A percentile compares a stretch with the other conserved stretches of the same genome.
phyloP scores from a whole-genome alignment of 176 grass and related monocot genomes.

The Phoenix dactylifera region DNA sequence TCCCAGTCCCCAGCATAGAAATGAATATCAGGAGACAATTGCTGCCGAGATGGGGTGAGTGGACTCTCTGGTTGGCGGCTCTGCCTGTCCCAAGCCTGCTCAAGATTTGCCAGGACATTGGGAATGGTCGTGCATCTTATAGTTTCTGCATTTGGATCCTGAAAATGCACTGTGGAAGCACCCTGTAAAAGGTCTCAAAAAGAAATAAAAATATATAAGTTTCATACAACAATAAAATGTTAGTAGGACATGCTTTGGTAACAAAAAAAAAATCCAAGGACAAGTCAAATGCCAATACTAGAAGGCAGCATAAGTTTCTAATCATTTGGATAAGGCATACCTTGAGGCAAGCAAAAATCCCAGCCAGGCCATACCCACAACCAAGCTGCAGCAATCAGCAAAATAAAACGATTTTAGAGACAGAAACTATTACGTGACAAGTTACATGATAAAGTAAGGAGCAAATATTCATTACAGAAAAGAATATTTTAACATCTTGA shows the following conservation, averaged over 20 bases:
- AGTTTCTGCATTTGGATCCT: conserved; percentile 84
- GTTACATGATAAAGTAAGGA: too few species aligned
- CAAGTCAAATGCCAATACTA: too few species aligned
- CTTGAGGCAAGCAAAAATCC: conserved; percentile 90
- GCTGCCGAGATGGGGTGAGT: conserved; percentile 75
- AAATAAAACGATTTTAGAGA: neutral
- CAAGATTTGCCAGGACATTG: conserved; percentile 90
- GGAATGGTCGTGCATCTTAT: conserved; percentile 79
- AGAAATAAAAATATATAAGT: conserved; percentile 16
- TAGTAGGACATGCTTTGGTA: neutral
- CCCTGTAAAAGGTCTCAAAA: conserved; percentile 37
- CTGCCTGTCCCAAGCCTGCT: conserved; percentile 65
- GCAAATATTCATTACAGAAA: too few species aligned
- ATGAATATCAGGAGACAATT: conserved; percentile 55
- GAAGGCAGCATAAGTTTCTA: too few species aligned
- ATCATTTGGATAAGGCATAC: conserved; percentile 25
- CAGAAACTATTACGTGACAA: neutral
- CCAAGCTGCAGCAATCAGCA: conserved; percentile 53
- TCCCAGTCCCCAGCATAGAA: conserved; percentile 88
- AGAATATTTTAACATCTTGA: too few species aligned
- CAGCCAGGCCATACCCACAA: conserved; percentile 75
- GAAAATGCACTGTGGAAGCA: conserved; percentile 83
- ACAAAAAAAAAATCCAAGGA: conserved; percentile 2
- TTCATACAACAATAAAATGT: too few species aligned
- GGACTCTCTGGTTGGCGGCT: conserved; percentile 75